phyloP scores from a whole-genome alignment of 2,329 filamentous ascomycete genomes.

The Pseudopyricularia cyperi region DNA sequence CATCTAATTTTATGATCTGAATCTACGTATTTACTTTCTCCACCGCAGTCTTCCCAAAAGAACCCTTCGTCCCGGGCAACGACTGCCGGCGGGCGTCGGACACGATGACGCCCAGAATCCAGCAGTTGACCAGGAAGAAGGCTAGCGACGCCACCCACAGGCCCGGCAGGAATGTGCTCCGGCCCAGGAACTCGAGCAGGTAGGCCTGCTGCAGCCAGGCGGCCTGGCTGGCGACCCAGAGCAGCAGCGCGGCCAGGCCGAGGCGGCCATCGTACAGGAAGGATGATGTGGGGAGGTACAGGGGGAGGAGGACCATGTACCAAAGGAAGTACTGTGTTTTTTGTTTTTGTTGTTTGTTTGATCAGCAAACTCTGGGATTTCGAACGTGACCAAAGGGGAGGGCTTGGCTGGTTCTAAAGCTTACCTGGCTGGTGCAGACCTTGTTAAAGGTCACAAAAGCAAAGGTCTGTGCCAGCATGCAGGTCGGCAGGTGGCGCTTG shows the following conservation, averaged over 20 bases:
- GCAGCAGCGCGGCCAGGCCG: constrained; percentile 49
- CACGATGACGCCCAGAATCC: constrained; percentile 74
- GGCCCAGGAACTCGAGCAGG: constrained; percentile 64
- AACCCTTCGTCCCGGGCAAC: too few relatives aligned
- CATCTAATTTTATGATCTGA: too few relatives aligned
- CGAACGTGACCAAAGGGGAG: not conserved
- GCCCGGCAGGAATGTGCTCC: constrained; percentile 74
- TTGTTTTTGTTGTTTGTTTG: not conserved
- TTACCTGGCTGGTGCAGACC: constrained; percentile 92
- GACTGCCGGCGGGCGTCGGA: too few relatives aligned
- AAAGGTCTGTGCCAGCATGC: constrained; percentile 92
- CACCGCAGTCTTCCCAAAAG: too few relatives aligned
- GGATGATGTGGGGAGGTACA: constrained; percentile 74
- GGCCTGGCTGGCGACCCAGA: constrained; percentile 69
- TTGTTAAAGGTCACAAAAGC: constrained; percentile 98
- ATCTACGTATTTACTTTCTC: too few relatives aligned
- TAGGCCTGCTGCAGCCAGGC: constrained; percentile 67
- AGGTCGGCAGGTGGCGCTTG: constrained; percentile 66
- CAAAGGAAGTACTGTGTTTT: constrained; percentile 99
- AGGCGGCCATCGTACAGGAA: constrained; percentile 47
- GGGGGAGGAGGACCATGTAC: constrained; percentile 88
- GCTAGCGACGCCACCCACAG: constrained; percentile 61
- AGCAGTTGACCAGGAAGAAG: constrained; percentile 80
- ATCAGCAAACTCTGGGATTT: constrained; percentile 6
- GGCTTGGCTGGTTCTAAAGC: constrained; percentile 13